Base-by-base conservation (phyloP, 2,329 filamentous ascomycete species). In the Helicocarpus griseus region DNA sequence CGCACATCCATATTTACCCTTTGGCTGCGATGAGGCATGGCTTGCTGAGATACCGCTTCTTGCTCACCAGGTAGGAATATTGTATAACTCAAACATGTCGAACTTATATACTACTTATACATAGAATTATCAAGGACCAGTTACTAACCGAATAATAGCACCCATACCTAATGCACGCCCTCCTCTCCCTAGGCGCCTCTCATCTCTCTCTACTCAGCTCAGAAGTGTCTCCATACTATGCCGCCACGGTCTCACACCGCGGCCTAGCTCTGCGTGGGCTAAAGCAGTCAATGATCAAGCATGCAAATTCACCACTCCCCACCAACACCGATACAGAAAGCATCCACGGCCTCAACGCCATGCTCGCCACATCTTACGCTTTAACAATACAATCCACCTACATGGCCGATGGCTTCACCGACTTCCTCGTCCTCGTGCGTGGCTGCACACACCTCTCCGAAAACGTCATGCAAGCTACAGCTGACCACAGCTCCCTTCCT, bases 361-460 rank as follows among this genome's bases (percentile, higher is more conserved):
- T 63, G 59, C 57, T 63, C n/a, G 61, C 59, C 17, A 58, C 60
- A 17, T 62, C 60, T 49, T 63, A 63, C 43, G 58, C 60, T 11
- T 54, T 63, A 11, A 61, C 60, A 11, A 60, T 61, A 44, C 61
- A 63, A 51, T 54, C 61, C 1, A 57, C 53, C 21, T 60, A 62
- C 49, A 62, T 63, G 58, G 48, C 51, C 29, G 61, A 63, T 44
- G 61, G 60, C 7, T 49, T 63, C 11, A 41, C 51, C 14, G 61
- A 63, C 43, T 63, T 63, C 49, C 56, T 62, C 50, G 57, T 60
- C 48, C 60, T 63, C 52, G 57, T 63, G 14, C 56, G 61, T 24
- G 61, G 61, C 19, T 53, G 48, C 38, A 17, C 8, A 14, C 29
- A 17, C 7, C 9, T 35, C 11, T 5, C 5, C 9, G 11, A 31